Base-by-base conservation (phyloP, 2,329 filamentous ascomycete genomes). In the Fusarium avenaceum region DNA sequence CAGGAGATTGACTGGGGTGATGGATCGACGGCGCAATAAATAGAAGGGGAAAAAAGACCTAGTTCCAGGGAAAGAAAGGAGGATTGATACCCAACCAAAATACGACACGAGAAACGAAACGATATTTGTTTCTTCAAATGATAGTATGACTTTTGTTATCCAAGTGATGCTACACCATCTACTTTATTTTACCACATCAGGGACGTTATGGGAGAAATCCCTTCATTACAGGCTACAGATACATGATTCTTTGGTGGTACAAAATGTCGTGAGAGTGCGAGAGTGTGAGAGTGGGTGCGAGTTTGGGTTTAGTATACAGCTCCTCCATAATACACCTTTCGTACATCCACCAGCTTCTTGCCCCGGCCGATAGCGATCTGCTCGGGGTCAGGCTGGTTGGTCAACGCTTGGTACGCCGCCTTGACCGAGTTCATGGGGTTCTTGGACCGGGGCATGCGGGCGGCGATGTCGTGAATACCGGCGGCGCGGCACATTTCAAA, bases 351-450 rank as follows among this genome's bases (percentile, higher is more conserved):
- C 76, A 99, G 79, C 87, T 99, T 99, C 87, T 92, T 95, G 64
- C 96, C 95, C 69, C 94, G 84, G 52, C 93, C 95, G 49, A 92
- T 87, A 57, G 96, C 96, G 76, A 99, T 90, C 76, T 95, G 90
- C 78, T 98, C 93, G 30, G 96, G 96, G 76, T 97, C 85, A 64
- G 88, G 88, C 83, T 99, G 96, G 82, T 85, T 91, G 79, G 88
- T 87, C 66, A 99, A 84, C 7, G 94, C 95, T 79, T 95, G 80
- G 80, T 92, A 92, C 40, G 93, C 87, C 15, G 96, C 96, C 83
- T 97, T 97, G 81, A 97, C 92, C 19, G 94, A 93, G 84, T 99
- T 99, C 94, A 98, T 97, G 72, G 94, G 93, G 85, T 97, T 98
- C 75, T 94, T 89, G 66, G 93, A 93, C 45, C 95, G 91, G 38